A percentile compares a stretch with the other conserved stretches of the same genome.
Conservation (phyloP, 169 alveolate species). For the Plasmodium gaboni region DNA sequence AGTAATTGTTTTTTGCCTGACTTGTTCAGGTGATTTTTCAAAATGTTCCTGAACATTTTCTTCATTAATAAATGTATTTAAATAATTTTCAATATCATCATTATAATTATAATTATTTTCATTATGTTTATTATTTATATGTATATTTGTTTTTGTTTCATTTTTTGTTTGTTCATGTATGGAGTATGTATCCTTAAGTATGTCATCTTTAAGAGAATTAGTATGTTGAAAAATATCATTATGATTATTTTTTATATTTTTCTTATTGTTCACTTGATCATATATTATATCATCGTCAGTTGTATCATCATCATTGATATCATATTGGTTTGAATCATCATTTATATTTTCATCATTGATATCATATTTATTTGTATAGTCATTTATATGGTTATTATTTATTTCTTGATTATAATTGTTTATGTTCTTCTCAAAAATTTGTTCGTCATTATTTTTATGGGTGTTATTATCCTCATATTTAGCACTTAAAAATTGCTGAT, state of each 20-base stretch:
- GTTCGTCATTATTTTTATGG: background rate
- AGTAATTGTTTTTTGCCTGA: background rate
- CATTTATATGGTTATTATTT: background rate
- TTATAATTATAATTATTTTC: background rate
- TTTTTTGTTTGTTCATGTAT: background rate
- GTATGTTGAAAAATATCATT: too few species aligned
- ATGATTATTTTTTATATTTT: too few species aligned
- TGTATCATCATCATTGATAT: constrained; percentile 1
- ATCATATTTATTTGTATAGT: background rate
- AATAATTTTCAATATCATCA: constrained; percentile 31
- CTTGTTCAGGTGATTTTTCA: background rate
- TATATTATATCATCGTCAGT: background rate
- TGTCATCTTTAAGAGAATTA: background rate
- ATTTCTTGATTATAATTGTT: background rate
- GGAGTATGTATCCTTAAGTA: background rate
- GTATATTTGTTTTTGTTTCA: background rate
- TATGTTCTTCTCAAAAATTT: background rate
- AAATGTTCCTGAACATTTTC: background rate
- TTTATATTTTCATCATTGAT: background rate
- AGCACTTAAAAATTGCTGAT: constrained; percentile 26
- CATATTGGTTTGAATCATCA: background rate
- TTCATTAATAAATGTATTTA: constrained; percentile 45
- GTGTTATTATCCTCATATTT: constrained; percentile 9
- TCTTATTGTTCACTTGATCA: too few species aligned
- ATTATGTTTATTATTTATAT: too few species aligned